These are phyloP conservation scores for Dictyostelium discoideum DNA, from an alignment of 78 protist genomes.

Conservation along the genomic window DNA sequence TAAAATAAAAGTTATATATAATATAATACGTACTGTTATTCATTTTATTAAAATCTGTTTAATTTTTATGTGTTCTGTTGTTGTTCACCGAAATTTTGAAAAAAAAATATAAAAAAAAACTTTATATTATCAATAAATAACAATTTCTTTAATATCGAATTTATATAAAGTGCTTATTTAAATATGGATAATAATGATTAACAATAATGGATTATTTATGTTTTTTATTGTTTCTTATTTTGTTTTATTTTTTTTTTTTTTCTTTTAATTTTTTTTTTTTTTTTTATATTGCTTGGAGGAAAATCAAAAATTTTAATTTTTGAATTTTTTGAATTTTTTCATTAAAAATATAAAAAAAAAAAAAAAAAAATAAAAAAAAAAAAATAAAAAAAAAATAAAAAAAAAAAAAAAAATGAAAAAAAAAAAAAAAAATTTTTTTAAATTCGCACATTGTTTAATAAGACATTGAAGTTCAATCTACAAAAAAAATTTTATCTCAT, in stretches of 20 bases:
- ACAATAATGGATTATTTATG: neutral
- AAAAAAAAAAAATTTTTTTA: too few relatives aligned
- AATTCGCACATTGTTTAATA: neutral
- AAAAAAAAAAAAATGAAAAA: too few relatives aligned
- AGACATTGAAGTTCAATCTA: neutral
- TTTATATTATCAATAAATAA: too few relatives aligned
- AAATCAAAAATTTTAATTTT: neutral
- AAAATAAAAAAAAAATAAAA: too few relatives aligned
- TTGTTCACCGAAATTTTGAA: neutral
- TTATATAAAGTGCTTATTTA: too few relatives aligned
- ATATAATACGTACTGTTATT: neutral
- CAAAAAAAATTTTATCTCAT: neutral
- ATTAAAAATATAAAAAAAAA: too few relatives aligned
- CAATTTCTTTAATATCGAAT: neutral
- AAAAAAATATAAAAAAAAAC: too few relatives aligned
- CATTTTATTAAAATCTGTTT: neutral
- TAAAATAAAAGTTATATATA: too few relatives aligned
- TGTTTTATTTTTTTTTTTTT: too few relatives aligned
- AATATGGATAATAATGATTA: neutral
- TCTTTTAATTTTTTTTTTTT: too few relatives aligned
- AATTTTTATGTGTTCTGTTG: neutral
- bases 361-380: too few relatives aligned
- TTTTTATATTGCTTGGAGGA: neutral
- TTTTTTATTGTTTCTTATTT: too few relatives aligned
- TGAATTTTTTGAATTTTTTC: neutral